phyloP scores from a whole-genome alignment of 2,329 filamentous ascomycete genomes.

The Penicillium sp. region DNA sequence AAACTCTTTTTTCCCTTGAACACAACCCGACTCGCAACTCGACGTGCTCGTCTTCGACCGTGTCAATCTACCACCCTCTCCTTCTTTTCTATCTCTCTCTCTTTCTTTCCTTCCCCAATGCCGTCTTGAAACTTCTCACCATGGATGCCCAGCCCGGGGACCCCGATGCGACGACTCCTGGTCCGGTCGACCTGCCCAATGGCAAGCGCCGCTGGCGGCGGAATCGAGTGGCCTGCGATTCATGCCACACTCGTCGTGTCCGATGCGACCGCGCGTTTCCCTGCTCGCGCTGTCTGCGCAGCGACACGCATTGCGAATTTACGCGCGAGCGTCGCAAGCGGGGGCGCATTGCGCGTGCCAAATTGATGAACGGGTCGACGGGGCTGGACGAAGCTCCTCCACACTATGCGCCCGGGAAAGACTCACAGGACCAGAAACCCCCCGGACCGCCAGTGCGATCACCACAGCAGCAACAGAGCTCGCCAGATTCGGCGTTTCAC shows the following conservation, averaged over 20 bases:
- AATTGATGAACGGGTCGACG: slow-evolving; percentile 61
- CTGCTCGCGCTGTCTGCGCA: slow-evolving; percentile 88
- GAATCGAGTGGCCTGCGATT: slow-evolving; percentile 72
- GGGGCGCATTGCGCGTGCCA: slow-evolving; percentile 74
- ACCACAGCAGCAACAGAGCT: slow-evolving; percentile 28
- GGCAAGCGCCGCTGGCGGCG: slow-evolving; percentile 43
- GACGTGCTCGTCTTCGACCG: neutral
- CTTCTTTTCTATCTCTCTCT: neutral
- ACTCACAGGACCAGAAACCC: slow-evolving; percentile 21
- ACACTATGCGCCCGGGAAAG: slow-evolving; percentile 11
- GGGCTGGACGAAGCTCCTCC: slow-evolving; percentile 6
- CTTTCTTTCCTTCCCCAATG: slow-evolving; percentile 25
- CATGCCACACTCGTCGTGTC: slow-evolving; percentile 90
- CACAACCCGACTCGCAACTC: too few relatives aligned
- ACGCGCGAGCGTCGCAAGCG: slow-evolving; percentile 90
- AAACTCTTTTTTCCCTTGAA: slow-evolving; percentile 1
- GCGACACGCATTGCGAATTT: slow-evolving; percentile 72
- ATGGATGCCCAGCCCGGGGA: slow-evolving; percentile 41
- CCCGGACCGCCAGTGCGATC: slow-evolving; percentile 20
- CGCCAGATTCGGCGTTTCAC: slow-evolving; percentile 31
- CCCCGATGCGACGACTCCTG: slow-evolving; percentile 24
- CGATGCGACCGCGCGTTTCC: slow-evolving; percentile 92
- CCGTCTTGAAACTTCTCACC: slow-evolving; percentile 22
- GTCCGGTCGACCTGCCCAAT: slow-evolving; percentile 27
- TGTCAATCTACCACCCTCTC: neutral